Conservation (phyloP, 305 asterid species). For the Salvia sclarea region DNA sequence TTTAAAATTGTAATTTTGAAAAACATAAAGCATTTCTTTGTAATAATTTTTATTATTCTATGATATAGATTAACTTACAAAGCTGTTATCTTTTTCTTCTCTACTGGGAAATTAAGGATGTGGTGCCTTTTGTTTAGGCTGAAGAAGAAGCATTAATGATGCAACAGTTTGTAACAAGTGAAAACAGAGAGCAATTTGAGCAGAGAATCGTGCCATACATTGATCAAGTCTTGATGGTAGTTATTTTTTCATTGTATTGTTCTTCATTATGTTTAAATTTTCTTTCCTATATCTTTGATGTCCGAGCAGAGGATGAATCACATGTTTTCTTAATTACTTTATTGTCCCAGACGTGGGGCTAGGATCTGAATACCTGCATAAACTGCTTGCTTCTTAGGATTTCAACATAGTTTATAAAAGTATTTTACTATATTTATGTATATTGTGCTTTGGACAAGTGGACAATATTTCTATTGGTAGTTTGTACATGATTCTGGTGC, state of each 20-base stretch:
- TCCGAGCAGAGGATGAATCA: background rate
- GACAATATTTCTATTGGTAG: conserved; percentile 12
- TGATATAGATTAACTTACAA: conserved; percentile 17
- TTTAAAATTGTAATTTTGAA: conserved; percentile 1
- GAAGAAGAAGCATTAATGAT: conserved; percentile 91
- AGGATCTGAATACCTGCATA: conserved; percentile 8
- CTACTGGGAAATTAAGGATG: conserved; percentile 24
- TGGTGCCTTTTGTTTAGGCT: conserved; percentile 51
- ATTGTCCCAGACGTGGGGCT: conserved; percentile 16
- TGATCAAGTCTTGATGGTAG: conserved; percentile 73
- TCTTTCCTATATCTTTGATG: conserved; percentile 11
- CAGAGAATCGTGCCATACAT: conserved; percentile 65
- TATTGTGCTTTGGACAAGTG: conserved; percentile 13
- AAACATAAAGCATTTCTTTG: background rate
- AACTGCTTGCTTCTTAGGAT: conserved; percentile 24
- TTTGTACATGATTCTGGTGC: conserved; percentile 36
- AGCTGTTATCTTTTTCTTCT: conserved; percentile 21
- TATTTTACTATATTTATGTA: background rate
- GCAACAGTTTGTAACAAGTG: conserved; percentile 67
- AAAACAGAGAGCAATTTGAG: conserved; percentile 62
- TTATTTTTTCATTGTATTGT: conserved; percentile 26
- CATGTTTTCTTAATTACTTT: conserved; percentile 7
- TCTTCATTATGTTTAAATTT: conserved; percentile 4
- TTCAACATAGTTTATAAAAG: conserved; percentile 18
- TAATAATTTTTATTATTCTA: conserved; percentile 7